These are phyloP conservation scores for Begonia masoniana DNA, from an alignment of 306 rosid species.

Conservation along the genomic window DNA sequence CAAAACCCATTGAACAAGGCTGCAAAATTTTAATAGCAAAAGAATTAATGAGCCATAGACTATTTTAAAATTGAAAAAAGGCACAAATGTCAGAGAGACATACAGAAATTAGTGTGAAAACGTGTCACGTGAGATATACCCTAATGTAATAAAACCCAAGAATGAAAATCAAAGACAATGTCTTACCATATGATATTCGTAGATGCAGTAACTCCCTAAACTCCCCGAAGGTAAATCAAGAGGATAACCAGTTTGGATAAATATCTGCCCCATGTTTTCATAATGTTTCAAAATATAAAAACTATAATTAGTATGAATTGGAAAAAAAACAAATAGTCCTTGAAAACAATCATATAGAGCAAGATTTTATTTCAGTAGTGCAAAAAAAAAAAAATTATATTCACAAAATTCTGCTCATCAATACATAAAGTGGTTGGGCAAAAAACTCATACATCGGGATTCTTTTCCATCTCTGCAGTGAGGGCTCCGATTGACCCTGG, in stretches of 20 bases:
- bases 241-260: slow-evolving; percentile 98
- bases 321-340: background rate
- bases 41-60: background rate
- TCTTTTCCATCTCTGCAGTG: slow-evolving; percentile 72
- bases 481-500: slow-evolving; percentile 95
- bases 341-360: background rate
- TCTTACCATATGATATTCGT: slow-evolving; percentile 95
- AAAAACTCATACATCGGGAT: slow-evolving; percentile 50
- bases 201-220: slow-evolving; percentile 95
- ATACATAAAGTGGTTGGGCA: background rate
- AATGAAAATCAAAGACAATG: background rate
- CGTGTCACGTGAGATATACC: too few species aligned
- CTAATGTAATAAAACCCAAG: too few species aligned
- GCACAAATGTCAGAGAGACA: too few species aligned
- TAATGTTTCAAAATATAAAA: slow-evolving; percentile 19
- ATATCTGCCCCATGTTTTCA: slow-evolving; percentile 43
- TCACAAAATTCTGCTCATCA: too few species aligned
- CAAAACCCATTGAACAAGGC: slow-evolving; percentile 99
- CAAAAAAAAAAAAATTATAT: too few species aligned
- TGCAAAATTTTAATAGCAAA: slow-evolving; percentile 15
- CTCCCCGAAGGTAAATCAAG: slow-evolving; percentile 98
- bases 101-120: too few species aligned
- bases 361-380: too few species aligned
- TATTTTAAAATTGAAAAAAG: background rate
- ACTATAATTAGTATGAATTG: slow-evolving; percentile 7